Evolutionary conservation across 805 yeast species (phyloP), one percentile per base, ranked within the genome.

Genomic region (Metschnikowia cerradonensis): DNA sequence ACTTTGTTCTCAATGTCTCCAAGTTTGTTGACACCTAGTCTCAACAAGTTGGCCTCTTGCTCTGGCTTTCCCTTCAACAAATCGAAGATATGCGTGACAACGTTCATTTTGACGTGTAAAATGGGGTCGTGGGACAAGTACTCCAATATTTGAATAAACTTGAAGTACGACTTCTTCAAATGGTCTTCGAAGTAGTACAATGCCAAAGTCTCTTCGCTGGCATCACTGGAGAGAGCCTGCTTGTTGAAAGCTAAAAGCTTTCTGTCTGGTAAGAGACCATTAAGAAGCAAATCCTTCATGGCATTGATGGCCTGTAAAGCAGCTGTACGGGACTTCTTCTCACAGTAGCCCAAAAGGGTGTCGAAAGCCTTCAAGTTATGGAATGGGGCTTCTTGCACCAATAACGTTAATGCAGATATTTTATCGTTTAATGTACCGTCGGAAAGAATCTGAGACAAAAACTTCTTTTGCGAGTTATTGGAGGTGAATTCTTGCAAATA

Each of bases 381-480:
- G 49, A 90, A 66, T 6, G 99, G 99, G 2, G 97, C 91, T 71
- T 94, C 98, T 66, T 94, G 98, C 44, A 91, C 81, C 64, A 94
- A 75, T 64, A 94, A 80, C 0, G 99, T 92, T 63, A 94, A 77
- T 0, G 99, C 97, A 44, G 96, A 88, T 49, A 94, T 88, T 71
- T 94, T 90, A 84, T 94, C 99, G 60, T 83, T 86, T 60, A 92
- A 77, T 0, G 99, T 94, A 88, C 99, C 99, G 58, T 83, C 86
- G 5, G 90, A 78, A 61, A 94, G 79, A 59, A 94, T 86, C 68
- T 92, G 95, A 1, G 92, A 80, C 76, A 90, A 81, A 67, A 92
- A 92, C 76, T 88, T 86, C 65, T 82, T 84, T 72, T 88, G 97
- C 5, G 95, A 87, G 37, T 86, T 82, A 50, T 84, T 80, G 56